Base-by-base conservation (phyloP, 1,139 yeast genomes). In the Suhomyces taliae region DNA sequence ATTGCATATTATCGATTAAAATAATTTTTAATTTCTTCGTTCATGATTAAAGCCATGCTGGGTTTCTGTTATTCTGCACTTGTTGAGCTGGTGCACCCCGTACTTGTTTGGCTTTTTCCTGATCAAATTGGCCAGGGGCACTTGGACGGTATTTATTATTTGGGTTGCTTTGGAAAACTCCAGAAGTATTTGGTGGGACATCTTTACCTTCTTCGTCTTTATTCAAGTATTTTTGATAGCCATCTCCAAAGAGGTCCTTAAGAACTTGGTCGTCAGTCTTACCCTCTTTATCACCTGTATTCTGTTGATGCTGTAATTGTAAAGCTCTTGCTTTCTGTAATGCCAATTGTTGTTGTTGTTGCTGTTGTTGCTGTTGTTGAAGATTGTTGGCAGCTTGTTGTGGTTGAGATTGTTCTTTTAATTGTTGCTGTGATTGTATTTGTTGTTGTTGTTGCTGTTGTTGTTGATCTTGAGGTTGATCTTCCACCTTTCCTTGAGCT, bases 401-500 rank as follows among this genome's bases (percentile, higher is more conserved):
- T 24, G 35, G 43, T 7, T 29, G 32, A 11, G 32, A 29, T 29
- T 29, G 32, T 3, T 29, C 32, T 7, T 29, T 29, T 11, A 29
- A 19, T 32, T n/a, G 43, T 35, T 42, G 46, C 29, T 24, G 40
- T 8, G 37, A 37, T 32, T 47, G 50, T 38, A 34, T 45, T 36
- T 47, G 47, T 24, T 44, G 45, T 29, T 44, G 50, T 12, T 47
- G 48, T 10, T 58, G 50, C 31, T 47, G 51, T 34, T 39, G 48
- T 29, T 42, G 33, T 45, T 66, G 71, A 7, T 60, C 61, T 42
- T 56, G 53, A 47, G 58, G 46, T 39, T 54, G 53, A 41, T 68
- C 70, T 14, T 45, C 46, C 36, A 62, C 55, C 55, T 67, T 69
- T 42, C 64, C 65, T 51, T 73, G 78, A 51, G 76, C 80, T 56